Conservation (phyloP, 352 stramenopile species). For the Phytopythium sindhum region DNA sequence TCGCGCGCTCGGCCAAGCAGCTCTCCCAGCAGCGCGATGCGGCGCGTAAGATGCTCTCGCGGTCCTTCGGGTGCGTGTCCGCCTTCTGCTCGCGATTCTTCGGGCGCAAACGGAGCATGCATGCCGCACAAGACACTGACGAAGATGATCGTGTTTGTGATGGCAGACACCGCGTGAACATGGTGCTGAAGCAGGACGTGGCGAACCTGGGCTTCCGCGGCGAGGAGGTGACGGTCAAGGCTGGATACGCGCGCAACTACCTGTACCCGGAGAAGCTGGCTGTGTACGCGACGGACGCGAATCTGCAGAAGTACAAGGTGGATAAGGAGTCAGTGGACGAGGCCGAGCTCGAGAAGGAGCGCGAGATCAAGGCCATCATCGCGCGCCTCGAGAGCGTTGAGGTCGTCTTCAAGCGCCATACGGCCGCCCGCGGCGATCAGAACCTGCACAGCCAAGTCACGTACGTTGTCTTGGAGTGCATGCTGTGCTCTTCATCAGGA, state of each 20-base stretch:
- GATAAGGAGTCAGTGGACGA: conserved; percentile 56
- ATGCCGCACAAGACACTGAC: not conserved
- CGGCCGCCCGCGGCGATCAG: conserved; percentile 49
- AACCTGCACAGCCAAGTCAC: conserved; percentile 70
- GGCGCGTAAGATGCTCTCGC: conserved; percentile 39
- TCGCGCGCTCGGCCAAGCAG: conserved; percentile 28
- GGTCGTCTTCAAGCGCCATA: conserved; percentile 82
- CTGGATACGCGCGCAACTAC: conserved; percentile 93
- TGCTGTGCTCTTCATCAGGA: not conserved
- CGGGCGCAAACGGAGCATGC: not conserved
- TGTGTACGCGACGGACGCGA: conserved; percentile 91
- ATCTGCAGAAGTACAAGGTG: conserved; percentile 85
- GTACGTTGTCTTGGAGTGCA: conserved; percentile 11
- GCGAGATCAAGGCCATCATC: conserved; percentile 60
- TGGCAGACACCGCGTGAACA: conserved; percentile 71
- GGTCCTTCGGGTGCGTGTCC: conserved; percentile 59
- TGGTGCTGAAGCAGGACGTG: conserved; percentile 87
- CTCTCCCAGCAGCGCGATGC: conserved; percentile 28
- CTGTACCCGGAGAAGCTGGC: conserved; percentile 93
- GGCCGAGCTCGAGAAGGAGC: conserved; percentile 50
- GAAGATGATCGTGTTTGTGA: not conserved
- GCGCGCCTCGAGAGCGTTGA: conserved; percentile 53
- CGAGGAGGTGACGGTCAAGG: conserved; percentile 91
- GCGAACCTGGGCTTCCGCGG: conserved; percentile 83
- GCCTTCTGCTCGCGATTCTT: not conserved